A percentile compares a stretch with the other conserved stretches of the same genome.
Evolutionary conservation across 1,284 basidiomycete species (phyloP).

Genomic region (Agroathelia rolfsii): DNA sequence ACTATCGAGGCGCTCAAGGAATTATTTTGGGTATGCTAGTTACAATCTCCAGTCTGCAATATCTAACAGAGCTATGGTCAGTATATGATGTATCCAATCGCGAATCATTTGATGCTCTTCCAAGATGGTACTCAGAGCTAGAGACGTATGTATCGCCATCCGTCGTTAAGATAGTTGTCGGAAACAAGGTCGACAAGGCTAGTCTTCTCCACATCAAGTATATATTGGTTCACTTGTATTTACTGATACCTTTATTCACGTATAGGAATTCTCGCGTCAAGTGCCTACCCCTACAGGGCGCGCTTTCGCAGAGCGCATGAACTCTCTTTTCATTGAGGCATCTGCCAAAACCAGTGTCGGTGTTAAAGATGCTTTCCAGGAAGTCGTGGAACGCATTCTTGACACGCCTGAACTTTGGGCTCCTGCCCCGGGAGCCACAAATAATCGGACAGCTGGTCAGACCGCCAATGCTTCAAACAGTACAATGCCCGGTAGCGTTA

Average conservation of each 20-base stretch:
- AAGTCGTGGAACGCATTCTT: conserved; percentile 65
- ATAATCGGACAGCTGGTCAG: conserved; percentile 5
- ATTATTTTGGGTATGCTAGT: conserved; percentile 72
- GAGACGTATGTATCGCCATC: conserved; percentile 84
- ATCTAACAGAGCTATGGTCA: too few relatives aligned
- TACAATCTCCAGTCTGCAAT: too few relatives aligned
- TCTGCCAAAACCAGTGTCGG: conserved; percentile 82
- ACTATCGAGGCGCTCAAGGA: conserved; percentile 90
- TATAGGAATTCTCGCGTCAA: conserved; percentile 80
- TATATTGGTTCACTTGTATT: conserved; percentile 2
- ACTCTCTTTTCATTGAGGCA: conserved; percentile 79
- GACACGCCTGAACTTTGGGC: conserved; percentile 66
- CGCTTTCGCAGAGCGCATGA: conserved; percentile 75
- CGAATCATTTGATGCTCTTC: conserved; percentile 86
- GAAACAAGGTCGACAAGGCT: conserved; percentile 96
- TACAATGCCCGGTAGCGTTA: conserved; percentile 14
- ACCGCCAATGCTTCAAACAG: background rate
- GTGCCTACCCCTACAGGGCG: conserved; percentile 75
- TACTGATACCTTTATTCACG: conserved; percentile 1
- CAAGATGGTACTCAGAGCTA: conserved; percentile 89
- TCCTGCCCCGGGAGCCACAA: conserved; percentile 11
- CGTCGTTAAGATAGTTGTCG: conserved; percentile 92
- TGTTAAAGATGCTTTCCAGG: conserved; percentile 73
- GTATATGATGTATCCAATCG: conserved; percentile 93
- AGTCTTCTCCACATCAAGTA: too few relatives aligned